These are phyloP conservation scores for Bryoglossum gracile DNA, from an alignment of 495 filamentous ascomycete species.

Conservation along the genomic window DNA sequence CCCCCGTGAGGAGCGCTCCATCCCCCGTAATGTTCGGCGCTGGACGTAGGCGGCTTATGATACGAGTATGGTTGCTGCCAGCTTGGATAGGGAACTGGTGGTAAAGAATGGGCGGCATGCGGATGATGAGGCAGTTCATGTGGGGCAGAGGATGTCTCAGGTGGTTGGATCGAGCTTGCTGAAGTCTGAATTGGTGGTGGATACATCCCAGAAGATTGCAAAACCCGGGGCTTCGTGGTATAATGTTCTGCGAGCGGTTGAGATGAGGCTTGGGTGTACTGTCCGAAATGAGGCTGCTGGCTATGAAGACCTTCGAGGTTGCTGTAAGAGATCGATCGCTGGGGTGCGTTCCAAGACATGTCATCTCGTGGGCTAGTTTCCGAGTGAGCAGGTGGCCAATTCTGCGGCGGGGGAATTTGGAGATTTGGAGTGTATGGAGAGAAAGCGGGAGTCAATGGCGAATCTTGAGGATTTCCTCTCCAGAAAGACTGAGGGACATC, in stretches of 20 bases:
- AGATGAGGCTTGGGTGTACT: slow-evolving; percentile 10
- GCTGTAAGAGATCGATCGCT: slow-evolving; percentile 26
- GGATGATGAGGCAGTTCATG: slow-evolving; percentile 10
- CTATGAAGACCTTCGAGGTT: slow-evolving; percentile 22
- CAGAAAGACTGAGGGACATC: slow-evolving; percentile 21
- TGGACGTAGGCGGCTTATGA: slow-evolving; percentile 13
- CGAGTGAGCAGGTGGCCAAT: slow-evolving; percentile 19
- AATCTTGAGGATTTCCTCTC: slow-evolving; percentile 25
- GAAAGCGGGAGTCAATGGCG: slow-evolving; percentile 25
- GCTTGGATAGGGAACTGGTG: slow-evolving; percentile 12
- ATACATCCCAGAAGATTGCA: slow-evolving; percentile 22
- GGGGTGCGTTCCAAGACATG: slow-evolving; percentile 22
- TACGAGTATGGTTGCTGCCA: slow-evolving; percentile 26
- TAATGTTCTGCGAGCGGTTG: slow-evolving; percentile 15
- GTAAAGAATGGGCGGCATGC: slow-evolving; percentile 16
- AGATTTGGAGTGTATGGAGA: slow-evolving; percentile 23
- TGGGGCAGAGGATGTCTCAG: slow-evolving; percentile 5
- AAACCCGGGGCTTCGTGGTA: slow-evolving; percentile 17
- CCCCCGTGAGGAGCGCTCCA: slow-evolving; percentile 16
- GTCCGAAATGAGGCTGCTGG: slow-evolving; percentile 17
- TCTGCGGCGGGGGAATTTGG: slow-evolving; percentile 20
- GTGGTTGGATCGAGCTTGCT: neutral
- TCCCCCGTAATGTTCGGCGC: slow-evolving; percentile 15
- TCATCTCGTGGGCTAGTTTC: slow-evolving; percentile 24
- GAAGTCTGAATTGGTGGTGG: slow-evolving; percentile 21